Percentiles rank a stretch among this genome's conserved stretches.
Conservation (phyloP, 495 filamentous ascomycete species). For the Pyrenopolyporus hunteri region DNA sequence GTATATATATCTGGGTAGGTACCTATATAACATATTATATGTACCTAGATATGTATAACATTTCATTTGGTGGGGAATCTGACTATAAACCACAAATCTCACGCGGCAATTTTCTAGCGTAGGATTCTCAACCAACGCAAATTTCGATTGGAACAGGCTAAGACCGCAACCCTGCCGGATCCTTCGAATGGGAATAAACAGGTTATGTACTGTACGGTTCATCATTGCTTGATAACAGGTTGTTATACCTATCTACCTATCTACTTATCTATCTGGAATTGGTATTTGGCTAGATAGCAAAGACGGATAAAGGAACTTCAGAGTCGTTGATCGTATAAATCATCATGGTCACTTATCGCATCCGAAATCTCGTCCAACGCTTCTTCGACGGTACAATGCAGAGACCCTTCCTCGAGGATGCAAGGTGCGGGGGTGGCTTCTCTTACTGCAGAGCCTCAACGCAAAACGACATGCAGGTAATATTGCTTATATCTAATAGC, state of each 20-base stretch:
- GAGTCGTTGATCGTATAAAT: not conserved
- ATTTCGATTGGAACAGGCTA: constrained; percentile 21
- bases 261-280: too few relatives aligned
- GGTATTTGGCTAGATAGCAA: too few relatives aligned
- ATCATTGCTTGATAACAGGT: not conserved
- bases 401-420: not conserved
- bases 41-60: too few relatives aligned
- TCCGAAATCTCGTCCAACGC: not conserved
- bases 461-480: not conserved
- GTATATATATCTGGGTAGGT: too few relatives aligned
- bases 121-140: constrained; percentile 27
- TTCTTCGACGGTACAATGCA: not conserved
- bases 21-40: too few relatives aligned
- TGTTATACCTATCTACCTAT: too few relatives aligned
- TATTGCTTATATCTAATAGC: too few relatives aligned
- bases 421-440: constrained; percentile 17
- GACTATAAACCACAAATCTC: not conserved
- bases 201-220: not conserved
- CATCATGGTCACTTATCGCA: not conserved
- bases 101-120: constrained; percentile 28
- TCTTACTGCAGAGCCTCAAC: constrained; percentile 15
- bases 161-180: constrained; percentile 7
- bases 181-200: constrained; percentile 13
- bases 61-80: constrained; percentile 18
- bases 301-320: constrained; percentile 3